These are phyloP conservation scores for Saccharomycopsis guyanensis DNA, from an alignment of 805 yeast species.

Conservation along the genomic window DNA sequence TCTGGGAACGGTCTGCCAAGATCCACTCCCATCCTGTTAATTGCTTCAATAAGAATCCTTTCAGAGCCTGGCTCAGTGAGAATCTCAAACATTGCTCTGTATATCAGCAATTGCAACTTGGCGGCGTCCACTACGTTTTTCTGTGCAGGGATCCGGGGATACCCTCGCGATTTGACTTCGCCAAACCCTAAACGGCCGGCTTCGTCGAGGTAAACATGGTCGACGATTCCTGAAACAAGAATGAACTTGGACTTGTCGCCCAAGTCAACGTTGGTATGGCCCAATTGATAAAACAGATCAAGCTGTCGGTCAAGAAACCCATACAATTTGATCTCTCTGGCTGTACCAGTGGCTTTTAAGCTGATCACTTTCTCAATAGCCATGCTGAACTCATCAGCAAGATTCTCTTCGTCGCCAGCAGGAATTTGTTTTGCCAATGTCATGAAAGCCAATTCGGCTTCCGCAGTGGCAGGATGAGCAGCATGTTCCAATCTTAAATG, in stretches of 20 bases:
- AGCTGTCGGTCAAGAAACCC: conserved; percentile 35
- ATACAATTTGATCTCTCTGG: conserved; percentile 58
- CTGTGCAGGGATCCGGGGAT: conserved; percentile 40
- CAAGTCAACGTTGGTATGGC: not conserved
- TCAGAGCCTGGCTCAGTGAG: conserved; percentile 21
- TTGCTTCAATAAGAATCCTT: conserved; percentile 12
- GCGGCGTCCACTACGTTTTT: conserved; percentile 41
- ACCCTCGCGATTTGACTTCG: conserved; percentile 48
- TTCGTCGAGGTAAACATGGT: conserved; percentile 27
- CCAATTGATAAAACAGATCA: not conserved
- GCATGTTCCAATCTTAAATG: conserved; percentile 43
- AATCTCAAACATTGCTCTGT: conserved; percentile 40
- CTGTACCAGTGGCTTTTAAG: conserved; percentile 34
- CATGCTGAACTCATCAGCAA: not conserved
- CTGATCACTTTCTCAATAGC: not conserved
- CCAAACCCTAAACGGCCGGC: not conserved
- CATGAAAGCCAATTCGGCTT: conserved; percentile 7
- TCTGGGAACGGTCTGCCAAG: not conserved
- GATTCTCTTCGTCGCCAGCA: not conserved
- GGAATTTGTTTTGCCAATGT: conserved; percentile 10
- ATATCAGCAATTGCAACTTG: conserved; percentile 54
- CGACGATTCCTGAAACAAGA: conserved; percentile 59
- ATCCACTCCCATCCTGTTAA: not conserved
- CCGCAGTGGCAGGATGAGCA: conserved; percentile 33
- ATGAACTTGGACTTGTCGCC: conserved; percentile 24